Evolutionary conservation across 164 flowering plant genomes (phyloP).

Genomic region (Chloranthus sessilifolius): DNA sequence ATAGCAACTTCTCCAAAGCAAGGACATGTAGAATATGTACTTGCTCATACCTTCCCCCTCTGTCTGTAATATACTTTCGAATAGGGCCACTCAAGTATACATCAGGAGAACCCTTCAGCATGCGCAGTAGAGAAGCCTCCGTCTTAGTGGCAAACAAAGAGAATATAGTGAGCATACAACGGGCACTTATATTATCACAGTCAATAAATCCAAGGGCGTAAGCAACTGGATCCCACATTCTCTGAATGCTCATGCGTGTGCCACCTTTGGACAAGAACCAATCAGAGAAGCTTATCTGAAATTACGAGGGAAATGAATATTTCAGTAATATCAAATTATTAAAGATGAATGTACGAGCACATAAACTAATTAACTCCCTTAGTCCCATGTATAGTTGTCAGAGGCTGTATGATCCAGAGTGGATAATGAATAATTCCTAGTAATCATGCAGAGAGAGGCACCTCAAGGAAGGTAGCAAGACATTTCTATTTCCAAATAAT

Average conservation of each 20-base stretch:
- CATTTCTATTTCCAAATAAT: not conserved
- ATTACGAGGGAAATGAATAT: conserved; percentile 12
- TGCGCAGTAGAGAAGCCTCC: conserved; percentile 91
- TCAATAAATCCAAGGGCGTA: conserved; percentile 98
- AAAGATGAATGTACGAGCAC: not conserved
- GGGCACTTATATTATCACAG: conserved; percentile 97
- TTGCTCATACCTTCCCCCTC: conserved; percentile 77
- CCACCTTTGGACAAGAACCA: conserved; percentile 99
- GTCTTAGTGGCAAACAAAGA: conserved; percentile 97
- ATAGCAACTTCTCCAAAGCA: conserved; percentile 2
- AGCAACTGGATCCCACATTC: conserved; percentile 99
- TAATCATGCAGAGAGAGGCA: not conserved
- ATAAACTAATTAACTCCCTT: not conserved
- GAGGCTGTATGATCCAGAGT: not conserved
- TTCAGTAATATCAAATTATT: not conserved
- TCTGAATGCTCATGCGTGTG: conserved; percentile 84
- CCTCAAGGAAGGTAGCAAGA: not conserved
- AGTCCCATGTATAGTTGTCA: not conserved
- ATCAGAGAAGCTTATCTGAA: conserved; percentile 90
- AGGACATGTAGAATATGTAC: not conserved
- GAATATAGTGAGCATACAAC: conserved; percentile 98
- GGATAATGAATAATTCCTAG: not conserved
- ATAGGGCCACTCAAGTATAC: conserved; percentile 97
- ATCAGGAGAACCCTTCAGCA: conserved; percentile 99
- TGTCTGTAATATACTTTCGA: conserved; percentile 72